Base-by-base conservation (phyloP, 768 basidiomycete species). In the Amanita fuliginea region DNA sequence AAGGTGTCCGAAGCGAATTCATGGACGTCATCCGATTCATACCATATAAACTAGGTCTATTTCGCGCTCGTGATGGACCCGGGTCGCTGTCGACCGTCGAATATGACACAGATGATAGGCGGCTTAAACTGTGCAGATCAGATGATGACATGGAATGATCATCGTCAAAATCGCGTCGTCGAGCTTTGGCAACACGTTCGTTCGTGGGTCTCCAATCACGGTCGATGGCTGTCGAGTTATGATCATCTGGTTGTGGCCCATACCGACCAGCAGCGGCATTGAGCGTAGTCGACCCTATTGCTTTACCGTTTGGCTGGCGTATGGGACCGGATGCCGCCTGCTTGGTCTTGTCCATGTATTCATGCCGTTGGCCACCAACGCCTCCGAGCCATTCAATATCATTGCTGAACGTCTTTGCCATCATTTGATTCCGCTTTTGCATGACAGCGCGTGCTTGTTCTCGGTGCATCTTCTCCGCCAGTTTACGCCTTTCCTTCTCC, bases 381-480 rank as follows among this genome's bases (percentile, higher is more conserved):
- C 75, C 68, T 56, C 71, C 64, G 52, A 63, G 72, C 84, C 83
- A 87, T 58, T 84, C 83, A 30, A 84, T 60, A 52, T 84, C 77
- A 49, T 71, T 67, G 55, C 66, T 70, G 40, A 62, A 65, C 26
- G 70, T 73, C 56, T 80, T 75, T 60, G 77, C 77, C 57, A 86
- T 70, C 64, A 90, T 74, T 55, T 83, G 80, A 52, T 78, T 82
- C 55, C 89, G 84, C 70, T 94, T 95, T 59, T 83, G 78, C 81
- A 94, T 86, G 65, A 95, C 92, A 39, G 89, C 90, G 48, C 92
- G 79, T 14, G 92, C 88, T 64, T 92, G 86, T 58, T 96, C 93
- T 57, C 81, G 79, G 53, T 88, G 81, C 60, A 71, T 81, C 57
- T 79, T 80, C 62, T 83, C 79, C 14, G 76, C 79, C 54, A 86